phyloP scores from a whole-genome alignment of 2,329 filamentous ascomycete genomes.

The Aschersonia sp. region DNA sequence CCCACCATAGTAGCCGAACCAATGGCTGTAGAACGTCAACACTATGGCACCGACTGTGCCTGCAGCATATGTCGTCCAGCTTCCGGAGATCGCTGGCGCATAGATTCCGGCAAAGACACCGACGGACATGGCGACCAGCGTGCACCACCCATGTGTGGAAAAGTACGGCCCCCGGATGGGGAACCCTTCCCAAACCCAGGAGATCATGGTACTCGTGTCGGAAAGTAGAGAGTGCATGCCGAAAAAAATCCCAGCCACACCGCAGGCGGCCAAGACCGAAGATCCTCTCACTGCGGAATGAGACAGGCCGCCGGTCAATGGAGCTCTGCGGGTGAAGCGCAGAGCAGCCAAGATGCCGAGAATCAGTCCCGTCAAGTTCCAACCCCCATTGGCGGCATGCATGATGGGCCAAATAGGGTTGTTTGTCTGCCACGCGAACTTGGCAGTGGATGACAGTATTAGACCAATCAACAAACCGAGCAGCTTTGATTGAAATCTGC shows the following conservation, averaged over 20 bases:
- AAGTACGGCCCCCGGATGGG: conserved; percentile 79
- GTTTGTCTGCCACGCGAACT: conserved; percentile 88
- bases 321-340: conserved; percentile 55
- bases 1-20: conserved; percentile 81
- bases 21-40: conserved; percentile 64
- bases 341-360: conserved; percentile 64
- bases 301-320: conserved; percentile 25
- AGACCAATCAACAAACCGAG: conserved; percentile 71
- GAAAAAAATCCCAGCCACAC: conserved; percentile 76
- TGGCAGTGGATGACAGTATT: conserved; percentile 72
- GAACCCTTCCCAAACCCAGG: conserved; percentile 96
- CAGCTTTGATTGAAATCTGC: conserved; percentile 67
- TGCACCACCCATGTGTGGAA: conserved; percentile 80
- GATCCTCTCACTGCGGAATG: conserved; percentile 43
- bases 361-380: conserved; percentile 71
- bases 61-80: conserved; percentile 66
- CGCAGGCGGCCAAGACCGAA: conserved; percentile 55
- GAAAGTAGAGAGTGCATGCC: conserved; percentile 84
- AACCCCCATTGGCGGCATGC: conserved; percentile 78
- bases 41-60: conserved; percentile 69
- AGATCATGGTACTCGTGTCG: conserved; percentile 96
- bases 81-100: conserved; percentile 53
- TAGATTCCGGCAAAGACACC: conserved; percentile 68
- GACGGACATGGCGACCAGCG: conserved; percentile 71
- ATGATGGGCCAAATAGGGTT: conserved; percentile 96